Conservation (phyloP, 306 rosid genomes). For the Castanea crenata region DNA sequence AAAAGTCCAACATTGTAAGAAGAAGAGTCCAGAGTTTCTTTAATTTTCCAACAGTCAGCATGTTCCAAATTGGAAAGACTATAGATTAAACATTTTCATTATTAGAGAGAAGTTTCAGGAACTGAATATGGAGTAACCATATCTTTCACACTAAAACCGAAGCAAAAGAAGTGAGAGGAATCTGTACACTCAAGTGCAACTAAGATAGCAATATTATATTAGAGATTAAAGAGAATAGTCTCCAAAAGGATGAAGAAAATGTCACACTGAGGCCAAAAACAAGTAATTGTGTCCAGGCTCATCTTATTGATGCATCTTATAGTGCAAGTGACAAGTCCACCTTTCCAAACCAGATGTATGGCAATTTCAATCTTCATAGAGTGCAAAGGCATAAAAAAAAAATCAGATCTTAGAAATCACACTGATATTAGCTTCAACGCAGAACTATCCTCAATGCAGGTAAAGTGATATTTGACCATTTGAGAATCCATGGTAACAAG, state of each 20-base stretch:
- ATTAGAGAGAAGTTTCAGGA: background rate
- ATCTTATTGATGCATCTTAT: background rate
- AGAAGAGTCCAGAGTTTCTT: background rate
- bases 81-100: background rate
- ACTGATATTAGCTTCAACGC: background rate
- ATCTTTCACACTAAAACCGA: background rate
- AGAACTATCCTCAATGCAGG: background rate
- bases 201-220: background rate
- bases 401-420: background rate
- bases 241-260: background rate
- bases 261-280: background rate
- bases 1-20: background rate
- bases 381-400: background rate
- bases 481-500: background rate
- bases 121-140: background rate
- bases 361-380: background rate
- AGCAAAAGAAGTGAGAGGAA: background rate
- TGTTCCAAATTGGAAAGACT: background rate
- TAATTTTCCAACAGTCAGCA: background rate
- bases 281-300: background rate
- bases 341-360: background rate
- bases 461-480: background rate
- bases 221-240: background rate
- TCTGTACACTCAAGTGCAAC: background rate
- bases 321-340: background rate